These are phyloP conservation scores for Yueomyces sp. DNA, from an alignment of 805 yeast genomes.

Conservation along the genomic window DNA sequence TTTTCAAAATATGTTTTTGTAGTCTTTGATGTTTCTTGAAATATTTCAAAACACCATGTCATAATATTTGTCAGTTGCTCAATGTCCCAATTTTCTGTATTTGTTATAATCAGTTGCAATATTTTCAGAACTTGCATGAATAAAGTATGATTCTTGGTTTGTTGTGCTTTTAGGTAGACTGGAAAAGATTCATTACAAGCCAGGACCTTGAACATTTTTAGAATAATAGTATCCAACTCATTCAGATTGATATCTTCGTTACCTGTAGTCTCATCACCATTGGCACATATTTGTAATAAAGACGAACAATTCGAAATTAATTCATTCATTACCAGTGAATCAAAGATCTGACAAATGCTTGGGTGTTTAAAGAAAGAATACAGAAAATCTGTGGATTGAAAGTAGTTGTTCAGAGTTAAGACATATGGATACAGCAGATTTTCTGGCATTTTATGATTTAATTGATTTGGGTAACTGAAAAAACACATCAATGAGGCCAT, in stretches of 20 bases:
- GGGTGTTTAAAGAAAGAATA: constrained; percentile 13
- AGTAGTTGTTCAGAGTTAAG: constrained; percentile 12
- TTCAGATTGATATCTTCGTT: constrained; percentile 1
- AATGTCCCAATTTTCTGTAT: constrained; percentile 26
- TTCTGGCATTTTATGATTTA: constrained; percentile 1
- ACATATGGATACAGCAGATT: constrained; percentile 9
- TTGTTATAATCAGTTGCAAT: constrained; percentile 24
- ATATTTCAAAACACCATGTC: constrained; percentile 26
- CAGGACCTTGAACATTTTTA: constrained; percentile 19
- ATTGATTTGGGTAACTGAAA: constrained; percentile 12
- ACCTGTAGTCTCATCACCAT: background rate
- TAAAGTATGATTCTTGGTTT: constrained; percentile 3
- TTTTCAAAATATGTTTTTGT: constrained; percentile 16
- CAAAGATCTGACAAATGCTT: constrained; percentile 6
- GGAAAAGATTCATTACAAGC: constrained; percentile 26
- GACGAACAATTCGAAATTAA: constrained; percentile 7
- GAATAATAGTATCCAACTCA: constrained; percentile 7
- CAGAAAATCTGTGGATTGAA: constrained; percentile 14
- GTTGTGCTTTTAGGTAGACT: constrained; percentile 14
- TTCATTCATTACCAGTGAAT: constrained; percentile 8
- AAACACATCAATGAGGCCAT: constrained; percentile 9
- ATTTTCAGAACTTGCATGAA: constrained; percentile 13
- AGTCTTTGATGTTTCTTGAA: constrained; percentile 12
- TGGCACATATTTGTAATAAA: constrained; percentile 2
- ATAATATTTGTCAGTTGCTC: constrained; percentile 26